Percentiles rank a stretch among this genome's conserved stretches.
phyloP scores from a whole-genome alignment of 805 yeast genomes.

The Ogataea polymorpha region DNA sequence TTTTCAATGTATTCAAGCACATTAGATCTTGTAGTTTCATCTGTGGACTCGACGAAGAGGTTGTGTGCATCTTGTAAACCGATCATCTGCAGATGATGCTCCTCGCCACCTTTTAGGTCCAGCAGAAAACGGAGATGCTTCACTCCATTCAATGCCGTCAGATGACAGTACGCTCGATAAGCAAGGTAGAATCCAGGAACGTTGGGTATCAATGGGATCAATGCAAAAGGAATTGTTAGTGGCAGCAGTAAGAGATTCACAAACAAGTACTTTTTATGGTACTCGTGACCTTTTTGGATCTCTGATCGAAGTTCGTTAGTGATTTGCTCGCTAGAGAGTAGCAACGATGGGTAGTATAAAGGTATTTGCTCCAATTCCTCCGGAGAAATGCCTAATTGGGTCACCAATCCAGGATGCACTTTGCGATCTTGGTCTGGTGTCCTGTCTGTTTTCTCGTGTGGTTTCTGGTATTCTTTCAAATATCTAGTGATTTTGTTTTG shows the following conservation, averaged over 20 bases:
- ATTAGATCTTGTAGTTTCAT: slow-evolving; percentile 17
- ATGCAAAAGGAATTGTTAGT: slow-evolving; percentile 71
- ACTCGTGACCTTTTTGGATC: slow-evolving; percentile 41
- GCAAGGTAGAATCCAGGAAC: slow-evolving; percentile 86
- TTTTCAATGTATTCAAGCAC: slow-evolving; percentile 17
- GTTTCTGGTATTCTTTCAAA: slow-evolving; percentile 30
- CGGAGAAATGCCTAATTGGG: slow-evolving; percentile 13
- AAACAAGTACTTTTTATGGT: slow-evolving; percentile 56
- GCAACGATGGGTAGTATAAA: slow-evolving; percentile 47
- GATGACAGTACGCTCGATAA: slow-evolving; percentile 80
- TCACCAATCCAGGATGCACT: slow-evolving; percentile 8
- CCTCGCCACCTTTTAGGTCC: slow-evolving; percentile 30
- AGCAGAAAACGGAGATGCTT: slow-evolving; percentile 59
- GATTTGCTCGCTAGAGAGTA: slow-evolving; percentile 32
- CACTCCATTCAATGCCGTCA: slow-evolving; percentile 74
- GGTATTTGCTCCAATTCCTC: slow-evolving; percentile 38
- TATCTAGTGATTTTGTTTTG: slow-evolving; percentile 53
- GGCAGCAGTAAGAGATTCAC: slow-evolving; percentile 64
- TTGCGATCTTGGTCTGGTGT: slow-evolving; percentile 3
- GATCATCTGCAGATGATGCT: slow-evolving; percentile 34
- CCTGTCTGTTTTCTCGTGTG: slow-evolving; percentile 2
- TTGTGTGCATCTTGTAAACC: slow-evolving; percentile 34
- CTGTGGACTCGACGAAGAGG: slow-evolving; percentile 25
- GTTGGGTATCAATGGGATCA: slow-evolving; percentile 85
- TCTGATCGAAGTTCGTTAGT: slow-evolving; percentile 39